Evolutionary conservation across 257 asterid species (phyloP).

Genomic region (Solanum lignicaule): DNA sequence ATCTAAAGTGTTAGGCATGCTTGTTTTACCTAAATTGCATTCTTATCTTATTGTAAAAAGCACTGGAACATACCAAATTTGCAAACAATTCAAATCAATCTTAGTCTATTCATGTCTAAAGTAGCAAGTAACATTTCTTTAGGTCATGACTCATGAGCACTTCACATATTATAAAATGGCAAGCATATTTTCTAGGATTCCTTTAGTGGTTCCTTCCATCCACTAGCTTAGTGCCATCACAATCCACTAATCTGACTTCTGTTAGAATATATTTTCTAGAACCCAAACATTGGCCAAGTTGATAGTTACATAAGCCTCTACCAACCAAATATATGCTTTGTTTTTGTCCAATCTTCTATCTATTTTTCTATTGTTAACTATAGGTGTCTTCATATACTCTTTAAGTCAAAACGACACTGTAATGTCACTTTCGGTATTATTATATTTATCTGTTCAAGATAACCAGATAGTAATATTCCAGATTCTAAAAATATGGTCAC

Average conservation of each 20-base stretch:
- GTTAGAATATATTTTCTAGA: not conserved
- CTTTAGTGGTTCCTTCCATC: conserved; percentile 14
- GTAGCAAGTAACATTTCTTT: not conserved
- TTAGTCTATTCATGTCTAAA: not conserved
- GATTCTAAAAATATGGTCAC: not conserved
- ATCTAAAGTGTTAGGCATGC: not conserved
- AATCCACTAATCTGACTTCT: not conserved
- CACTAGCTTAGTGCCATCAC: conserved; percentile 19
- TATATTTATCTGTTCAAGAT: not conserved
- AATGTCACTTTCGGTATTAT: not conserved
- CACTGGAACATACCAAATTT: not conserved
- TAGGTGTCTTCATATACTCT: not conserved
- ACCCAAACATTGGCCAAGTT: not conserved
- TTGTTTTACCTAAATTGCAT: not conserved
- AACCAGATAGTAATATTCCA: not conserved
- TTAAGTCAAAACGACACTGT: not conserved
- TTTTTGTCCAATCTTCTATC: not conserved
- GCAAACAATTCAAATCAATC: not conserved
- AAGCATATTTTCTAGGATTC: conserved; percentile 13
- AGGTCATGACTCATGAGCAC: not conserved
- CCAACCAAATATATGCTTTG: conserved; percentile 8
- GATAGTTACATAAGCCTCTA: not conserved
- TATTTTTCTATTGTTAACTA: not conserved
- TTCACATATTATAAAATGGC: not conserved
- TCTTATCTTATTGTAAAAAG: not conserved